phyloP scores from a whole-genome alignment of 106 monocot species.

The Amphibolis antarctica region DNA sequence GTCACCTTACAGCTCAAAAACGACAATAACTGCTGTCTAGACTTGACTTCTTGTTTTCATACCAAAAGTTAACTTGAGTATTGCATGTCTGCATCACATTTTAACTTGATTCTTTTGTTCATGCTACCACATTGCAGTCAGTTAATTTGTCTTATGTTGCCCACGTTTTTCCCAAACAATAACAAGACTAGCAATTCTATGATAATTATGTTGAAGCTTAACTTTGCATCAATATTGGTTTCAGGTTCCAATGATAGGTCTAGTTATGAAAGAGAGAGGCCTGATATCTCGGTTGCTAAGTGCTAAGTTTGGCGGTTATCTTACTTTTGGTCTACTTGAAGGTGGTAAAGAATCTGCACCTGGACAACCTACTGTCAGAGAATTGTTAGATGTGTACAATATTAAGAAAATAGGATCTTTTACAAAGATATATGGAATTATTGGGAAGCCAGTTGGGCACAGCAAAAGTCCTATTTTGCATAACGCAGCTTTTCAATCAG shows the following conservation, averaged over 20 bases:
- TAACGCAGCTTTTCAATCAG: slow-evolving; percentile 50
- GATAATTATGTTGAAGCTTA: not conserved
- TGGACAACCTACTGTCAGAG: slow-evolving; percentile 78
- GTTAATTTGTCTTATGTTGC: too few relatives aligned
- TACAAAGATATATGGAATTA: slow-evolving; percentile 74
- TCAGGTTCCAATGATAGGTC: slow-evolving; percentile 89
- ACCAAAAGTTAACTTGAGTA: too few relatives aligned
- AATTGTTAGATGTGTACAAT: slow-evolving; percentile 69
- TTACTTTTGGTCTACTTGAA: slow-evolving; percentile 74
- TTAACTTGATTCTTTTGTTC: too few relatives aligned
- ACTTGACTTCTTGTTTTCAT: too few relatives aligned
- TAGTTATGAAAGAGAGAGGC: slow-evolving; percentile 86
- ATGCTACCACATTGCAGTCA: too few relatives aligned
- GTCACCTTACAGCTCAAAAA: too few relatives aligned
- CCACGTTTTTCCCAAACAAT: not conserved
- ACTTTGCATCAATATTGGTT: not conserved
- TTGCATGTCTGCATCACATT: too few relatives aligned
- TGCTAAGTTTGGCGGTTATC: slow-evolving; percentile 90
- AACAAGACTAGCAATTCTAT: not conserved
- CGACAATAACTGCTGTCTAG: too few relatives aligned
- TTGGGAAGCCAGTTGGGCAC: slow-evolving; percentile 81
- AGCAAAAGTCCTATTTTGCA: slow-evolving; percentile 86
- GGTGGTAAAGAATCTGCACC: slow-evolving; percentile 76
- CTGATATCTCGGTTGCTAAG: slow-evolving; percentile 70
- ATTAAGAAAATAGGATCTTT: slow-evolving; percentile 48